Base-by-base conservation (phyloP, 2,329 filamentous ascomycete species). In the Hymenoscyphus fructigenus region DNA sequence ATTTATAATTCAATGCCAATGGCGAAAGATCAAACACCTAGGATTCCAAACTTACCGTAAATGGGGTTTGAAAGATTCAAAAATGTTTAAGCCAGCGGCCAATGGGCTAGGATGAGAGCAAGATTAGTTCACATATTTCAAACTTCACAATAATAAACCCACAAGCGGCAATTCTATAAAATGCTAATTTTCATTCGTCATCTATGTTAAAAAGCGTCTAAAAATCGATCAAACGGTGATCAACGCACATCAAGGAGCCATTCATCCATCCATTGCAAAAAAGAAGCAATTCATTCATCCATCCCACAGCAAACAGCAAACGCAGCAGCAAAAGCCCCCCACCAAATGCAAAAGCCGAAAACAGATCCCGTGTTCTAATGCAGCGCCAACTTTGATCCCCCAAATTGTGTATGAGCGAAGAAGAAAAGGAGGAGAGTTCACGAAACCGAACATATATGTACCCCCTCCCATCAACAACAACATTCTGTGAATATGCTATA, bases 361-460 rank as follows among this genome's bases (percentile, higher is more conserved):
- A 36, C 4, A 36, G 9, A 60, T 23, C n/a, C 56, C 41, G 20
- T 55, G n/a, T 50, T 63, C 63, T 65, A 65, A 65, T 65, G 64
- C 64, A 65, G 60, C 64, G 60, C 64, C 64, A 50, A 50, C 44
- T 50, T 26, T 38, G 23, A 32, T n/a, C 6, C 36, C 26, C 29
- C 5, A 5, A 56, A 28, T 36, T 12, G 15, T 63, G 28, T 41
- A 44, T 53, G 28, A 34, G 59, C 38, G 26, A 32, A 36, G 14
- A 36, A 15, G 34, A 36, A 15, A 32, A 32, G 9, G 29, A 32
- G 29, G 29, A 7, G 29, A 32, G 29, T 32, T 50, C 28, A 28
- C 23, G 32, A 32, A 26, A 34, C 23, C 12, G 20, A 59, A 38
- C 34, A 59, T 36, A 41, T 50, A 50, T 50, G 44, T 50, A 50